A percentile compares a stretch with the other conserved stretches of the same genome.
These are phyloP conservation scores for Cornus kousa DNA, from an alignment of 148 eudicot species.

Conservation along the genomic window DNA sequence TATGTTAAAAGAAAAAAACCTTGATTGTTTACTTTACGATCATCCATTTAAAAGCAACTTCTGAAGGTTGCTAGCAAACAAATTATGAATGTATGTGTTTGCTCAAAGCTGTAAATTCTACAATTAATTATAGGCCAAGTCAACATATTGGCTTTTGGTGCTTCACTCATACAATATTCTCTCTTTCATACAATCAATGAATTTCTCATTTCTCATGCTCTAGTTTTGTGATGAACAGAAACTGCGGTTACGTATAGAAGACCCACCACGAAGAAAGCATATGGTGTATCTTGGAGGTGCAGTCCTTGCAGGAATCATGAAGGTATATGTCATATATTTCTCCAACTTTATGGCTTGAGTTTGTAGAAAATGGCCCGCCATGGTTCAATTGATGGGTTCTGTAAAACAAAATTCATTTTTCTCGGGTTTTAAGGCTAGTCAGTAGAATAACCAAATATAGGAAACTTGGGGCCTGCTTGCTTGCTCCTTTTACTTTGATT, in stretches of 20 bases:
- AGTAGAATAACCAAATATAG: too few relatives aligned
- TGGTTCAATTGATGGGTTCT: not conserved
- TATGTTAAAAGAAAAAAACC: too few relatives aligned
- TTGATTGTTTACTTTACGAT: not conserved
- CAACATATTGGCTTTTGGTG: slow-evolving; percentile 1
- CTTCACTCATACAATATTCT: not conserved
- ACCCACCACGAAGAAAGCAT: slow-evolving; percentile 98
- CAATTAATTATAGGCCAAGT: not conserved
- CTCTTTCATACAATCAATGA: not conserved
- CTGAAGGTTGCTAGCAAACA: not conserved
- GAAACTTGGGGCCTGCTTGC: too few relatives aligned
- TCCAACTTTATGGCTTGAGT: not conserved
- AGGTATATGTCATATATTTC: slow-evolving; percentile 38
- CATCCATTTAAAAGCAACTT: not conserved
- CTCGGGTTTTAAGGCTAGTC: too few relatives aligned
- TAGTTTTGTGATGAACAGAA: slow-evolving; percentile 42
- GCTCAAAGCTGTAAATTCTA: not conserved
- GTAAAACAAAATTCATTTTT: not conserved
- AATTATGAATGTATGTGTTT: not conserved
- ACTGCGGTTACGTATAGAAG: slow-evolving; percentile 89
- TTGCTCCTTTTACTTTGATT: not conserved
- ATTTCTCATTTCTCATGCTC: not conserved
- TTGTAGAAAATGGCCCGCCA: not conserved
- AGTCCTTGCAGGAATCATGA: slow-evolving; percentile 99
- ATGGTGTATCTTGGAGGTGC: slow-evolving; percentile 99